These are phyloP conservation scores for Coemansia asiatica DNA, from an alignment of 192 early-diverging fungal genomes.

Conservation along the genomic window DNA sequence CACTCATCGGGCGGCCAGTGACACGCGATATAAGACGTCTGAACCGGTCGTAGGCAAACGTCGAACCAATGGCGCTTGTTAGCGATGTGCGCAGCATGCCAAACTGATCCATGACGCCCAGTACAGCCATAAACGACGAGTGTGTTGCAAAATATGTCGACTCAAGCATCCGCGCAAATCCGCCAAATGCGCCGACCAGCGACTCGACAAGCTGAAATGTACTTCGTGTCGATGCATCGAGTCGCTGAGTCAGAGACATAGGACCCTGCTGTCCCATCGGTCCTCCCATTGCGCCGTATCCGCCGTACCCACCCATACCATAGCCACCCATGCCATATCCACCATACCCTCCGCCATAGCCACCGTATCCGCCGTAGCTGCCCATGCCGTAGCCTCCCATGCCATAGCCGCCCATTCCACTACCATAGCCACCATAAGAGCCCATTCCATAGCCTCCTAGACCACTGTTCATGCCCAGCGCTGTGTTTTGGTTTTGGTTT, in stretches of 20 bases:
- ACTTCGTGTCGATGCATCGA: conserved; percentile 87
- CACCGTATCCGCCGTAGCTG: conserved; percentile 56
- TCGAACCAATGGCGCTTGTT: conserved; percentile 77
- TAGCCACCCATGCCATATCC: conserved; percentile 47
- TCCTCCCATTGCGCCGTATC: conserved; percentile 59
- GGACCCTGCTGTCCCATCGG: conserved; percentile 61
- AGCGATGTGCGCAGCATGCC: conserved; percentile 85
- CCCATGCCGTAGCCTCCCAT: conserved; percentile 53
- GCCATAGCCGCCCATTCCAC: conserved; percentile 40
- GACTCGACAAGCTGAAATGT: conserved; percentile 92
- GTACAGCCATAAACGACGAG: conserved; percentile 90
- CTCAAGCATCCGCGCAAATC: conserved; percentile 97
- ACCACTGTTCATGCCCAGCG: conserved; percentile 12
- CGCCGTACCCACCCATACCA: conserved; percentile 51
- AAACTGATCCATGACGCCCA: conserved; percentile 98
- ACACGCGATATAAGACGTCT: conserved; percentile 66
- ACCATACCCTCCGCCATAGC: conserved; percentile 56
- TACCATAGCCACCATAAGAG: conserved; percentile 51
- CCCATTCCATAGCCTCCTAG: conserved; percentile 40
- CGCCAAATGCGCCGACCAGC: conserved; percentile 93
- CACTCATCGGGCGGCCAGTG: conserved; percentile 66
- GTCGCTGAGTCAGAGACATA: conserved; percentile 70
- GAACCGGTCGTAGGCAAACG: conserved; percentile 72
- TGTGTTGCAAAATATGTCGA: conserved; percentile 97
- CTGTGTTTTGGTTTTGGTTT: neutral